These are phyloP conservation scores for Aschersonia sp. DNA, from an alignment of 2,329 filamentous ascomycete species.

Conservation along the genomic window DNA sequence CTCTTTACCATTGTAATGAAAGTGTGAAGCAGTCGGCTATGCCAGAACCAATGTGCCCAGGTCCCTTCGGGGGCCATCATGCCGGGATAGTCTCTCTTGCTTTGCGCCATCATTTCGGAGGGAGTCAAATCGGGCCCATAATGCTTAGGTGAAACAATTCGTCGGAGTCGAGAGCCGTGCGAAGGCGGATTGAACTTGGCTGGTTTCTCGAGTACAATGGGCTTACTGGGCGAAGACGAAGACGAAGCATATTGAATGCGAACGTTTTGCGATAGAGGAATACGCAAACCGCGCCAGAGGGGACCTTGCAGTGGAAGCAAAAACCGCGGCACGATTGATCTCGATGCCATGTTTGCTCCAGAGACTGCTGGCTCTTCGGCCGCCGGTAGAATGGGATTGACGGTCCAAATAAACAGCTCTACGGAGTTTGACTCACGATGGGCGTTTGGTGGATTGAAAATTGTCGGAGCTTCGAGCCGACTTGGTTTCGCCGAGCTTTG, in stretches of 20 bases:
- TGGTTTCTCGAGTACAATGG: slow-evolving; percentile 69
- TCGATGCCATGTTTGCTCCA: slow-evolving; percentile 24
- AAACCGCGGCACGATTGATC: slow-evolving; percentile 48
- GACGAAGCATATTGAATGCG: slow-evolving; percentile 19
- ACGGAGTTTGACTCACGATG: too few species aligned
- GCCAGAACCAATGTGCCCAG: slow-evolving; percentile 73
- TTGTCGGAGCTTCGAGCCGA: not conserved
- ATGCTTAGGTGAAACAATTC: slow-evolving; percentile 40
- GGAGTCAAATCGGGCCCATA: slow-evolving; percentile 61
- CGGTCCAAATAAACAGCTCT: too few species aligned
- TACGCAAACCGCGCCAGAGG: slow-evolving; percentile 34
- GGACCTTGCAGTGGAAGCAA: slow-evolving; percentile 48
- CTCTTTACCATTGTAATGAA: slow-evolving; percentile 63
- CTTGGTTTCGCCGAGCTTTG: slow-evolving; percentile 3
- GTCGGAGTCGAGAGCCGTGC: slow-evolving; percentile 57
- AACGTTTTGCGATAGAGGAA: slow-evolving; percentile 19
- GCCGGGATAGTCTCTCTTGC: slow-evolving; percentile 65
- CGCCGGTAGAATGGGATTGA: too few species aligned
- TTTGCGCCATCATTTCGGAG: slow-evolving; percentile 52
- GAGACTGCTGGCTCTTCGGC: too few species aligned
- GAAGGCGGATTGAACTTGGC: slow-evolving; percentile 86
- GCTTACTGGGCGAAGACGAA: slow-evolving; percentile 27
- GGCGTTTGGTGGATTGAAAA: too few species aligned
- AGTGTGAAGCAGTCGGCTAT: slow-evolving; percentile 61
- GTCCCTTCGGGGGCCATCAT: slow-evolving; percentile 77